Percentiles rank a stretch among this genome's conserved stretches.
These are phyloP conservation scores for Nannochloropsis limnetica DNA, from an alignment of 352 stramenopile species.

Conservation along the genomic window DNA sequence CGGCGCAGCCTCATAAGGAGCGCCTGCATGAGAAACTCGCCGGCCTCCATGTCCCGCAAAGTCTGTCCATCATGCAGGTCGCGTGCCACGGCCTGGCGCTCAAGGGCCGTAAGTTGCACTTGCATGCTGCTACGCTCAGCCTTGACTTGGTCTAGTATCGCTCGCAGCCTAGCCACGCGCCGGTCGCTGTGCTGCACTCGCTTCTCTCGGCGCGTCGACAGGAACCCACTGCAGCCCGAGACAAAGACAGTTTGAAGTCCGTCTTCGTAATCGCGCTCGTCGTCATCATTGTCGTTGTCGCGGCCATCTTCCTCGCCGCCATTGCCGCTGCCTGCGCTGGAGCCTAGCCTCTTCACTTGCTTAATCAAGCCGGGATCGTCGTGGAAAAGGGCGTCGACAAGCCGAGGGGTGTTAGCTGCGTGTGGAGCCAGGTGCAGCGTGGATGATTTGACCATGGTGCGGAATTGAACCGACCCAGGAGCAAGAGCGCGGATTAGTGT, in stretches of 20 bases:
- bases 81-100: not conserved
- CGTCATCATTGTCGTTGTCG: not conserved
- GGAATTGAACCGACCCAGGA: not conserved
- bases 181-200: not conserved
- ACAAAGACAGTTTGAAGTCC: not conserved
- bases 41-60: not conserved
- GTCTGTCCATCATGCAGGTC: not conserved
- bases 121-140: not conserved
- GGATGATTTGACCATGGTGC: conserved; percentile 7
- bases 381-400: not conserved
- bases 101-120: not conserved
- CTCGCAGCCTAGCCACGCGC: not conserved
- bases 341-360: not conserved
- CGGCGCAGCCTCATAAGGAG: not conserved
- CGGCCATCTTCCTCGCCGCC: not conserved
- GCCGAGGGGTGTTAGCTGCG: not conserved
- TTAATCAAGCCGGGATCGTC: not conserved
- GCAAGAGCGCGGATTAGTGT: not conserved
- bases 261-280: not conserved
- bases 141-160: not conserved
- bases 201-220: conserved; percentile 3
- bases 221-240: not conserved
- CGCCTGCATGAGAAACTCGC: not conserved
- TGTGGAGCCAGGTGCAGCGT: not conserved
- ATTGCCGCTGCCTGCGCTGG: not conserved